A percentile compares a stretch with the other conserved stretches of the same genome.
Conservation (phyloP, 139 green algal species). For the Tetraselmis striata region DNA sequence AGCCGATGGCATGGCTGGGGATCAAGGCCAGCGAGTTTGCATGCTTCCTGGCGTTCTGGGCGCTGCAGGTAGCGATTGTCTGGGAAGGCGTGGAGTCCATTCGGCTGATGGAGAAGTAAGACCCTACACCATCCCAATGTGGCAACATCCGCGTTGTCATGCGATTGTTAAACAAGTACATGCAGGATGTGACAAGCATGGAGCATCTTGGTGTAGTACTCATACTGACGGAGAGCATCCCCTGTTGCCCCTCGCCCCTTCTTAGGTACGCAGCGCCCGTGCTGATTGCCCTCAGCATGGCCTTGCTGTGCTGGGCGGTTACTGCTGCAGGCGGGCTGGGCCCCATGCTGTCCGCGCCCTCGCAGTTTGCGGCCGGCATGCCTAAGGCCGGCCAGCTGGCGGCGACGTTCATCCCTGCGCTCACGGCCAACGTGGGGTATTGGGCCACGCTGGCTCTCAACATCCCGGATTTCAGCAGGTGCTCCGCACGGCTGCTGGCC, state of each 20-base stretch:
- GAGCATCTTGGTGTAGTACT: no score
- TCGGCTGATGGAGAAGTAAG: slow-evolving; percentile 50
- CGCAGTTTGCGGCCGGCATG: slow-evolving; percentile 53
- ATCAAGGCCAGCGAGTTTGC: slow-evolving; percentile 42
- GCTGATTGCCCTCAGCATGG: slow-evolving; percentile 50
- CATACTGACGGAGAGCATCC: no score
- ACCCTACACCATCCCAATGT: no score
- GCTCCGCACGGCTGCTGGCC: no score
- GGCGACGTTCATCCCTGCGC: slow-evolving; percentile 47
- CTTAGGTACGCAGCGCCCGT: slow-evolving; percentile 50
- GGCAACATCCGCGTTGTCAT: no score
- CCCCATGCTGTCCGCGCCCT: slow-evolving; percentile 66
- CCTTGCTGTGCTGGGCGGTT: slow-evolving; percentile 64
- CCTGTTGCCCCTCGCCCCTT: no score
- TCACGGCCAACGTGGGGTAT: slow-evolving; percentile 72
- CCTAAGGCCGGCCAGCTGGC: slow-evolving; percentile 57
- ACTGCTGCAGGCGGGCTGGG: slow-evolving; percentile 47
- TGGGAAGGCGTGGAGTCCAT: slow-evolving; percentile 71
- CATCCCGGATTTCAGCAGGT: slow-evolving; percentile 70
- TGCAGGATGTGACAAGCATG: no score
- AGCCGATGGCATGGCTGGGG: slow-evolving; percentile 33
- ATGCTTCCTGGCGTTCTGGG: slow-evolving; percentile 66
- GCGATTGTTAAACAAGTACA: no score
- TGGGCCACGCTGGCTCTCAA: slow-evolving; percentile 79
- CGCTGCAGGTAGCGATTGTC: slow-evolving; percentile 50